Conservation (phyloP, 106 monocot genomes). For the Apostasia shenzhenica region DNA sequence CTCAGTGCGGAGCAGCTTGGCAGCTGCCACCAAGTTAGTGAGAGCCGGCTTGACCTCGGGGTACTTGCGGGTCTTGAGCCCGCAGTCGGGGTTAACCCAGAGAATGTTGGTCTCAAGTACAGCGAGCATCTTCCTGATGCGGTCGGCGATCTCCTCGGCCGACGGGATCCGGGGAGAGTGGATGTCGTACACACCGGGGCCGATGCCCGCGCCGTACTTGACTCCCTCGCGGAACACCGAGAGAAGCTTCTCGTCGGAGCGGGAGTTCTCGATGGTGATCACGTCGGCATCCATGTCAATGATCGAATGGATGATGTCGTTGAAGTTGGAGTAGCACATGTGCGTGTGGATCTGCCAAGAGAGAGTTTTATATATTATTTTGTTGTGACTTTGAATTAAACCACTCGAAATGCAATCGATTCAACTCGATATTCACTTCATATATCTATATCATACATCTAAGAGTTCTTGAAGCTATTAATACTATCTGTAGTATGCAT, state of each 20-base stretch:
- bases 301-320: constrained; percentile 26
- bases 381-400: too few species aligned
- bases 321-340: constrained; percentile 26
- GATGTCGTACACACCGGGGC: constrained; percentile 26
- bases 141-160: constrained; percentile 21
- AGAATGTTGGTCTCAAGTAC: constrained; percentile 23
- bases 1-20: constrained; percentile 19
- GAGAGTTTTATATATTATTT: background rate
- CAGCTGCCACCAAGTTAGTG: constrained; percentile 19
- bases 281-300: constrained; percentile 28
- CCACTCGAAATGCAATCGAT: too few species aligned
- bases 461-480: too few species aligned
- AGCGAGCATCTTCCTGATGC: constrained; percentile 24
- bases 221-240: constrained; percentile 23
- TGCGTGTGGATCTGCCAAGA: constrained; percentile 16
- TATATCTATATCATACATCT: too few species aligned
- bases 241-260: constrained; percentile 19
- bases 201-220: constrained; percentile 21
- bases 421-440: too few species aligned
- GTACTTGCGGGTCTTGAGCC: constrained; percentile 29
- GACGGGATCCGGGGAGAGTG: constrained; percentile 28
- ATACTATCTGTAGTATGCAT: too few species aligned
- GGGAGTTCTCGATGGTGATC: constrained; percentile 26
- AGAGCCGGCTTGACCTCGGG: constrained; percentile 21
- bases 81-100: constrained; percentile 27